Evolutionary conservation across 805 yeast species (phyloP), one percentile per base, ranked within the genome.

Genomic region (Osmozyma mogii): DNA sequence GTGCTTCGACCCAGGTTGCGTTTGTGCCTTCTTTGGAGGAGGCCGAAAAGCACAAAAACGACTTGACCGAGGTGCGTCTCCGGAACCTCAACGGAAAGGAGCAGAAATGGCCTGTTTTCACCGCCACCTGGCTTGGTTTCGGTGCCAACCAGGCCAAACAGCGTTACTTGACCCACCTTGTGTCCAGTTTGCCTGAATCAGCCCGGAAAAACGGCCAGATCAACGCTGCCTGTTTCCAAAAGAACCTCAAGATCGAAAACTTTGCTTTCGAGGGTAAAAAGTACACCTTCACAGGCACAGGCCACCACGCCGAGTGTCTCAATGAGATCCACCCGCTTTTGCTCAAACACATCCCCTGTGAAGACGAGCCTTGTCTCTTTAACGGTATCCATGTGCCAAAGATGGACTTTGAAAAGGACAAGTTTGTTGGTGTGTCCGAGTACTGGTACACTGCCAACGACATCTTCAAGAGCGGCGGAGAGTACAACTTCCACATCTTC

Each of bases 401-500:
- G 17, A 74, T 92, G 37, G 85, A 88, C 56, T 85, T 84, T 48
- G 67, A 69, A 9, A 67, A 67, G 28, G 94, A 85, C 45, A 81
- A 75, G 45, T 88, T 92, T 55, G 81, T 92, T 17, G 98, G 98
- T 0, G 79, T 89, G 14, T 84, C 95, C 6, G 98, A 92, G 55
- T 92, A 85, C 58, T 92, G 97, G 96, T 89, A 92, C 51, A 85
- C 96, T 1, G 88, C 96, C 3, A 83, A 87, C 46, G 97, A 89
- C 49, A 73, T 89, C 4, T 88, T 88, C 52, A 75, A 79, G 22
- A 69, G 85, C 60, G 89, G 94, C 3, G 97, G 96, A 9, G 84
- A 77, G 32, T 88, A 88, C 52, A 84, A 84, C 47, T 89, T 77
- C 49, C 65, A 70, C 21, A 60, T 68, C 22, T 85, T 83, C 47